Conservation (phyloP, 2,329 filamentous ascomycete species). For the Plectosphaerella sp. region DNA sequence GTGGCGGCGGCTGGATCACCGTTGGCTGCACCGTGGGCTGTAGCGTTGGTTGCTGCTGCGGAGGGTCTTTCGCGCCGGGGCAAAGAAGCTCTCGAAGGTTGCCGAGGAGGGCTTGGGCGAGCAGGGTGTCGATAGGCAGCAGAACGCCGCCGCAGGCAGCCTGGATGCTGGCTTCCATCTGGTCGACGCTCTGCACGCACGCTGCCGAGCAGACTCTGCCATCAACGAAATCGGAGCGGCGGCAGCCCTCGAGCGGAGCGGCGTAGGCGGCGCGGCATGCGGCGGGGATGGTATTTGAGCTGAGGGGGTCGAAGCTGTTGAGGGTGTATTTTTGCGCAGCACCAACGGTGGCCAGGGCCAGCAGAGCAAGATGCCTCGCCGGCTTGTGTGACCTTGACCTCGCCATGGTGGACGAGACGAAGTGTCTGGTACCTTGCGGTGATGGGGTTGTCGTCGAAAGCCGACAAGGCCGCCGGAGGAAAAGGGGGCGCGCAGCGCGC, state of each 20-base stretch:
- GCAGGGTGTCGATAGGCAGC: conserved; percentile 22
- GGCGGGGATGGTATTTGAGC: conserved; percentile 27
- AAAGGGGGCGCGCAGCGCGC: neutral
- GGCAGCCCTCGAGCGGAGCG: conserved; percentile 32
- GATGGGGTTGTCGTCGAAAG: neutral
- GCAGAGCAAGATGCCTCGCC: conserved; percentile 2
- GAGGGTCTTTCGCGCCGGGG: neutral
- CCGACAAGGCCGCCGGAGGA: neutral
- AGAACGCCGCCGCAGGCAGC: conserved; percentile 18
- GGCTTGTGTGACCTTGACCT: conserved; percentile 1
- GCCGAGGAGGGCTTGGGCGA: conserved; percentile 30
- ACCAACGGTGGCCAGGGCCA: conserved; percentile 4
- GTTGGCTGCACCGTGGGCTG: neutral
- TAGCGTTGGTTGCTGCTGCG: neutral
- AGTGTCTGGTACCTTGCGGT: neutral
- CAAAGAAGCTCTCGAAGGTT: conserved; percentile 32
- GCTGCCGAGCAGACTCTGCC: conserved; percentile 29
- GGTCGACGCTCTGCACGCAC: conserved; percentile 25
- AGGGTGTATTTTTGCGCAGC: conserved; percentile 16
- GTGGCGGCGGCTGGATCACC: neutral
- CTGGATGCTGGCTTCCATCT: conserved; percentile 22
- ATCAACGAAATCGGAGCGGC: conserved; percentile 26
- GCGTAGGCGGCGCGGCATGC: conserved; percentile 38
- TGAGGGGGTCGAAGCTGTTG: conserved; percentile 34
- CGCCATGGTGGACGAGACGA: conserved; percentile 1